phyloP scores from a whole-genome alignment of 2,329 filamentous ascomycete species.

The Aspergillus thermomutatus region DNA sequence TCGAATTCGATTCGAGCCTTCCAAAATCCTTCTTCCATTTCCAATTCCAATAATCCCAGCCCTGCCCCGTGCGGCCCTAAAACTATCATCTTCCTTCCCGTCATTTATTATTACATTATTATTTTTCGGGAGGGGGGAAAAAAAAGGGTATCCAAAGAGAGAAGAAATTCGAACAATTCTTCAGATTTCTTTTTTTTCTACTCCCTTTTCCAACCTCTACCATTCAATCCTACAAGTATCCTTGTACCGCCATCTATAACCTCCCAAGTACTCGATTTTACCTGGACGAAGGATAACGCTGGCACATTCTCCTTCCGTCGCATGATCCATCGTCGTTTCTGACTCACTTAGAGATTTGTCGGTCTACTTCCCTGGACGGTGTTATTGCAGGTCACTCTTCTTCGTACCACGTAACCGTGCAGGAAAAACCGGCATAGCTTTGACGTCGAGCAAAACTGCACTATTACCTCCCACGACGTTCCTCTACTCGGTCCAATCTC shows the following conservation, averaged over 20 bases:
- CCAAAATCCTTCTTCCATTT: conserved; percentile 19
- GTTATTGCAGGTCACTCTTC: conserved; percentile 24
- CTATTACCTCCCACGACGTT: conserved; percentile 21
- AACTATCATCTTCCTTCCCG: conserved; percentile 16
- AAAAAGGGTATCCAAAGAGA: not conserved
- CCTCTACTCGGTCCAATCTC: conserved; percentile 24
- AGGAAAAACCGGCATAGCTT: conserved; percentile 27
- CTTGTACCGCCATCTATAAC: conserved; percentile 6
- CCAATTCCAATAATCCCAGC: conserved; percentile 2
- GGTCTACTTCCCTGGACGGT: conserved; percentile 14
- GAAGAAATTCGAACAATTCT: not conserved
- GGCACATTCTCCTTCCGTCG: conserved; percentile 16
- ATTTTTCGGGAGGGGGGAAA: not conserved
- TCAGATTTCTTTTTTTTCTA: not conserved
- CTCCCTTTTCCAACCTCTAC: not conserved
- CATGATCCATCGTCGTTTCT: conserved; percentile 26
- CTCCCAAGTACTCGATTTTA: conserved; percentile 1
- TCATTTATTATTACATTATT: not conserved
- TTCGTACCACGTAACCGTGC: conserved; percentile 36
- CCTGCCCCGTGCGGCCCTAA: not conserved
- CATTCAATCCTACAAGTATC: conserved; percentile 1
- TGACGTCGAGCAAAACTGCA: conserved; percentile 25
- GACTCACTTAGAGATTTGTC: conserved; percentile 13
- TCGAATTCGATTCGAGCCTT: conserved; percentile 23
- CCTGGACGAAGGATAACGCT: conserved; percentile 13